Evolutionary conservation across 805 yeast species (phyloP).

Genomic region (Monosporozyma yasuniensis): DNA sequence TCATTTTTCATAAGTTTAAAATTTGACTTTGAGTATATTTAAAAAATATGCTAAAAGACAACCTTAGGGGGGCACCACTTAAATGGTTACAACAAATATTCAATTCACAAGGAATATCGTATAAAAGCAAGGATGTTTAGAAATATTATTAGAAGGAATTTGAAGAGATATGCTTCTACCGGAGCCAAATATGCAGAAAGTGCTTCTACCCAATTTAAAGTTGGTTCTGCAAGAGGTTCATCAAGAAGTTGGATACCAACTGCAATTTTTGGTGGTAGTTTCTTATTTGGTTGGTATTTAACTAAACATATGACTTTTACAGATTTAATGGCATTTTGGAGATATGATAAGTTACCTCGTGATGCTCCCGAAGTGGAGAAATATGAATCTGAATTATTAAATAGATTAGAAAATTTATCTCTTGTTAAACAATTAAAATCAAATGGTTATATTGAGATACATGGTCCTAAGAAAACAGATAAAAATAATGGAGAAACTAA

Average conservation of each 20-base stretch:
- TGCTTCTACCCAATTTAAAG: slow-evolving; percentile 1
- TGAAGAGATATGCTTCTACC: neutral
- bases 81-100: neutral
- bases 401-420: slow-evolving; percentile 40
- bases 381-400: slow-evolving; percentile 34
- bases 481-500: neutral
- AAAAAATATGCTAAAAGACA: neutral
- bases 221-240: neutral
- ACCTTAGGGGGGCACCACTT: neutral
- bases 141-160: neutral
- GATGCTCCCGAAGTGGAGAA: slow-evolving; percentile 23
- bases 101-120: neutral
- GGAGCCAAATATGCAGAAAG: neutral
- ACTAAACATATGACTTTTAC: slow-evolving; percentile 30
- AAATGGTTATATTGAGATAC: slow-evolving; percentile 33
- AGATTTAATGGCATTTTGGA: slow-evolving; percentile 29
- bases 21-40: neutral
- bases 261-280: slow-evolving; percentile 25
- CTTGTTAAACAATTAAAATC: slow-evolving; percentile 40
- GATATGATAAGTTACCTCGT: slow-evolving; percentile 25
- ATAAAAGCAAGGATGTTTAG: neutral
- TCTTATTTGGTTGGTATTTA: slow-evolving; percentile 24
- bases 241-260: slow-evolving; percentile 18
- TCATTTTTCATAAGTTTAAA: neutral
- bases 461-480: slow-evolving; percentile 35